Evolutionary conservation across 192 early-diverging fungal genomes (phyloP).

Genomic region (Coemansia sp.): DNA sequence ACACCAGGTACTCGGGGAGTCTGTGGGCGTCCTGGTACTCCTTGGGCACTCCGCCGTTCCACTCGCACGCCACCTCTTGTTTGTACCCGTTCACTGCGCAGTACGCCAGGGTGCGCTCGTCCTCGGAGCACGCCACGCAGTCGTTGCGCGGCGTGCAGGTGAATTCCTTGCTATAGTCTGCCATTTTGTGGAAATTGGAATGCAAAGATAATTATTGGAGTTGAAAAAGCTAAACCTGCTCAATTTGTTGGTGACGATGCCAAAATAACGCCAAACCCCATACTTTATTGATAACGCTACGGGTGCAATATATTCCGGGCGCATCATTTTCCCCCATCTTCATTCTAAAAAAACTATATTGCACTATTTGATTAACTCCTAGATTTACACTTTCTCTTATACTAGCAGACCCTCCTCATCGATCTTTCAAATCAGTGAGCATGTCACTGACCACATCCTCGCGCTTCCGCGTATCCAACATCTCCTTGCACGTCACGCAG

Average conservation of each 20-base stretch:
- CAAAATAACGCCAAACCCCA: too few species aligned
- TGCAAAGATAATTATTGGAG: neutral
- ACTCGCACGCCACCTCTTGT: slow-evolving; percentile 33
- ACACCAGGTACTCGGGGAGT: slow-evolving; percentile 22
- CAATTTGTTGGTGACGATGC: neutral
- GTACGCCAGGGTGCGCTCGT: slow-evolving; percentile 7
- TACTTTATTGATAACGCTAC: too few species aligned
- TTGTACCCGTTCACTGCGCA: slow-evolving; percentile 28
- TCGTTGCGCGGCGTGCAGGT: slow-evolving; percentile 10
- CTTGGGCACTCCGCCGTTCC: slow-evolving; percentile 27
- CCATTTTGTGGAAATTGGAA: slow-evolving; percentile 6
- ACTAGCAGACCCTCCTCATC: too few species aligned
- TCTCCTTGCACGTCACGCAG: neutral
- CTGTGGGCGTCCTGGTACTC: slow-evolving; percentile 27
- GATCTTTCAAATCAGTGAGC: too few species aligned
- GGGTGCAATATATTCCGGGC: too few species aligned
- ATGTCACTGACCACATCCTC: too few species aligned
- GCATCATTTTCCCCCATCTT: too few species aligned
- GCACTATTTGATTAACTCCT: too few species aligned
- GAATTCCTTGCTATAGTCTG: slow-evolving; percentile 20
- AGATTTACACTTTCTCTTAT: too few species aligned
- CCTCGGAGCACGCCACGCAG: slow-evolving; percentile 7
- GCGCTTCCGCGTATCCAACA: too few species aligned
- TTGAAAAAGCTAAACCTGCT: too few species aligned
- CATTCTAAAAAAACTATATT: too few species aligned